These are phyloP conservation scores for Saccharomyces hybrid DNA, from an alignment of 1,139 yeast genomes.

Conservation along the genomic window DNA sequence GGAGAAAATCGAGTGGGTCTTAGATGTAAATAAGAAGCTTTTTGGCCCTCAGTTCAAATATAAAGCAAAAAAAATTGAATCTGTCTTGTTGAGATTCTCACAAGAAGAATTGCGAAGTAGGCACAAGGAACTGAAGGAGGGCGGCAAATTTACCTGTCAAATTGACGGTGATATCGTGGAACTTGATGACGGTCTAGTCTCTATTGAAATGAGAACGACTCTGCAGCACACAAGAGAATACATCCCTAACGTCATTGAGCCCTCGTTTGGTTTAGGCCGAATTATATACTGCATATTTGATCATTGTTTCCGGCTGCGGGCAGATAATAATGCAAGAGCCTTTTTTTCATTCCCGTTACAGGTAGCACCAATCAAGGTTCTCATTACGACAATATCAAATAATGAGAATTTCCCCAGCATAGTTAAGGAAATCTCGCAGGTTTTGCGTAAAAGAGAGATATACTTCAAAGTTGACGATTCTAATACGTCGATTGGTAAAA, in stretches of 20 bases:
- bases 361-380: constrained; percentile 96
- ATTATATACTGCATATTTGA: constrained; percentile 88
- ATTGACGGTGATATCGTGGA: constrained; percentile 47
- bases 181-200: constrained; percentile 61
- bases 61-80: constrained; percentile 88
- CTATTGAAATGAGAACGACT: constrained; percentile 69
- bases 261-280: constrained; percentile 99
- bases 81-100: constrained; percentile 65
- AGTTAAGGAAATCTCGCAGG: constrained; percentile 57
- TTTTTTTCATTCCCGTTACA: constrained; percentile 90
- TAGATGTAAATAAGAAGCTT: constrained; percentile 84
- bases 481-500: constrained; percentile 95
- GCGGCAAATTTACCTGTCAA: constrained; percentile 59
- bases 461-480: constrained; percentile 97
- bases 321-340: constrained; percentile 84
- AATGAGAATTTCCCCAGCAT: constrained; percentile 76
- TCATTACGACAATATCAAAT: constrained; percentile 87
- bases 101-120: constrained; percentile 81
- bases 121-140: constrained; percentile 53
- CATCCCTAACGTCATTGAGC: constrained; percentile 97
- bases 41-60: constrained; percentile 97
- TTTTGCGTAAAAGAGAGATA: constrained; percentile 71
- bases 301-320: constrained; percentile 92
- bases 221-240: constrained; percentile 90
- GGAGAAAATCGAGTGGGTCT: constrained; percentile 74